Evolutionary conservation across 2,329 filamentous ascomycete genomes (phyloP), one percentile per base, ranked within the genome.

Genomic region (Beauveria bassiana): DNA sequence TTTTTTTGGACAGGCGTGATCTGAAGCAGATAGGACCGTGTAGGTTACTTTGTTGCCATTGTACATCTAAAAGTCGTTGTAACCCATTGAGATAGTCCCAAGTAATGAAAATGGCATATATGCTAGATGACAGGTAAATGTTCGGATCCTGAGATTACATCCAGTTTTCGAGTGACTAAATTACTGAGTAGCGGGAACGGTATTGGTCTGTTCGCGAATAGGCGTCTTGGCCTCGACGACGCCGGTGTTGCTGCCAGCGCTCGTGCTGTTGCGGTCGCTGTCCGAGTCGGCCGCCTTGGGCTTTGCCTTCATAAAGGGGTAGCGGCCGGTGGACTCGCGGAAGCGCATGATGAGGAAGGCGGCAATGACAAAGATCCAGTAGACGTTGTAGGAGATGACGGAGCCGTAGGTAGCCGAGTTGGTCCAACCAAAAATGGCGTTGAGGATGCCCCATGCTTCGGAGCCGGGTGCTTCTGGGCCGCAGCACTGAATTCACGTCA

Each of bases 401-500:
- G 90, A 93, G 57, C 91, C 91, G 68, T 93, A 92, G 1, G 91
- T 96, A 5, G 90, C 92, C 14, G 89, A 91, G 77, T 96, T 96
- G 64, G 86, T 84, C 92, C 92, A 96, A 62, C 92, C 91, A 12
- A 96, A 79, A 59, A 96, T 80, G 62, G 90, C 86, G 68, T 96
- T 93, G 79, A 96, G 91, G 66, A 96, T 86, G 61, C 90, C 90
- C 91, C 91, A 96, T 50, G 89, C 90, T 43, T 87, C 86, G 53
- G 88, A 88, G 31, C 89, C 88, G 64, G 90, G 86, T 45, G 87
- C 74, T 58, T 85, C 76, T 0, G 91, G 88, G 68, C 84, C 93
- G 72, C 90, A 95, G 78, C 90, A 96, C 86, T 89, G 63, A 31
- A 20, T n/a, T 12, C 28, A 50, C 12, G 20, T 55, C 18, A 47